Evolutionary conservation across 2,329 filamentous ascomycete species (phyloP), one percentile per base, ranked within the genome.

Genomic region (Leptoxyphium fumago): DNA sequence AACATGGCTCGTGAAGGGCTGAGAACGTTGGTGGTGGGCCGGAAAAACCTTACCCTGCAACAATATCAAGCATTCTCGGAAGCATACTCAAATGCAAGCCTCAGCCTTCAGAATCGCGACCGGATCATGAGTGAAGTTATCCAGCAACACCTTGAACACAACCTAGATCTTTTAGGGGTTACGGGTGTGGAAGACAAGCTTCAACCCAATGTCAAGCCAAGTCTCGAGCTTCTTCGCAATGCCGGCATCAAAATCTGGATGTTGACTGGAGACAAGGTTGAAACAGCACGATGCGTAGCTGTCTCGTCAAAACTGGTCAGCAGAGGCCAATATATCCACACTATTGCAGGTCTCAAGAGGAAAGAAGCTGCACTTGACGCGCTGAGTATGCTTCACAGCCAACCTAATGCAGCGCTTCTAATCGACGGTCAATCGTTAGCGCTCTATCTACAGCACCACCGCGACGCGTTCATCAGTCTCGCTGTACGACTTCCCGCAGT

Each of bases 191-290:
- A 98, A 63, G 91, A 98, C 64, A 94, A 94, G 60, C 75, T 98
- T 10, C 91, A 98, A 61, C 81, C 80, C 50, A 87, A 96, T 57
- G 91, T 98, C 57, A 98, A 96, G 62, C 84, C 89, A 1, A 94
- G 87, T 0, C 72, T 98, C 5, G 93, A 98, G 63, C 76, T 98
- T 5, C 75, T 98, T 43, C 84, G 91, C 52, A 98, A 98, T 56
- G 91, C 91, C 0, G 91, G 91, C 21, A 91, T 98, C 66, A 96
- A 96, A 64, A 96, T 98, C 42, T 98, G 91, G 91, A 98, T 98
- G 91, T 71, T 98, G 60, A 98, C 91, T 0, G 91, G 91, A 40
- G 91, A 98, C 71, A 98, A 98, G 65, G 85, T 98, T 2, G 91
- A 98, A 65, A 98, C 91, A 11, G 91, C 91, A 13, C 80, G 91